phyloP scores from a whole-genome alignment of 169 alveolate species.

The Perkinsus olseni region DNA sequence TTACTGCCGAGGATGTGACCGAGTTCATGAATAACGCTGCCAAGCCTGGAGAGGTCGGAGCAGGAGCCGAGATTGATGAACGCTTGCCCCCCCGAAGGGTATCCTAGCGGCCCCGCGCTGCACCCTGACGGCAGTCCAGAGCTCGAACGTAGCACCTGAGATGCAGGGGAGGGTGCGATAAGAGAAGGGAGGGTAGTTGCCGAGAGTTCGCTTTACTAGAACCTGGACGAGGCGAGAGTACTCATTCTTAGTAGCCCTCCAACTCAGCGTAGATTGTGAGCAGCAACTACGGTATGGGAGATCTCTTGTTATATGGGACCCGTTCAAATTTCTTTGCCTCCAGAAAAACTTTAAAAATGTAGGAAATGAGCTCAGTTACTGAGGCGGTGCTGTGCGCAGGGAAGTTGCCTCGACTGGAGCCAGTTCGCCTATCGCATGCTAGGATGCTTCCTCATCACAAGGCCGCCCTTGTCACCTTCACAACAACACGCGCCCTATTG shows the following conservation, averaged over 20 bases:
- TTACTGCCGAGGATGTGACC: neutral
- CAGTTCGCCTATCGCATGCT: neutral
- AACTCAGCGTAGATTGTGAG: no score
- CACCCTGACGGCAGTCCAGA: neutral
- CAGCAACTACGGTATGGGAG: no score
- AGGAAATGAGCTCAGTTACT: no score
- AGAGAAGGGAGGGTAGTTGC: no score
- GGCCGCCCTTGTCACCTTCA: neutral
- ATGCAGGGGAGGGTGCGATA: neutral
- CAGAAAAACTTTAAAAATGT: no score
- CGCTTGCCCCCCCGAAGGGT: neutral
- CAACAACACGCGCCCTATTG: neutral
- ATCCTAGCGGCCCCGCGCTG: neutral
- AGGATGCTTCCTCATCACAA: neutral
- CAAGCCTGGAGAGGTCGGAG: neutral
- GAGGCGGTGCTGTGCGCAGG: no score
- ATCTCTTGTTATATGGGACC: no score
- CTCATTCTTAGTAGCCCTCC: no score
- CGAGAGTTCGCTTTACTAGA: no score
- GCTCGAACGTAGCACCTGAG: neutral
- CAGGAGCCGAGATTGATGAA: neutral
- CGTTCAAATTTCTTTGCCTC: no score
- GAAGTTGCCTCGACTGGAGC: no score
- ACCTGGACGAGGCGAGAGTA: no score
- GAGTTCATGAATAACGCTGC: neutral